Conservation (phyloP, 2,329 filamentous ascomycete species). For the Colletotrichum chrysophilum region DNA sequence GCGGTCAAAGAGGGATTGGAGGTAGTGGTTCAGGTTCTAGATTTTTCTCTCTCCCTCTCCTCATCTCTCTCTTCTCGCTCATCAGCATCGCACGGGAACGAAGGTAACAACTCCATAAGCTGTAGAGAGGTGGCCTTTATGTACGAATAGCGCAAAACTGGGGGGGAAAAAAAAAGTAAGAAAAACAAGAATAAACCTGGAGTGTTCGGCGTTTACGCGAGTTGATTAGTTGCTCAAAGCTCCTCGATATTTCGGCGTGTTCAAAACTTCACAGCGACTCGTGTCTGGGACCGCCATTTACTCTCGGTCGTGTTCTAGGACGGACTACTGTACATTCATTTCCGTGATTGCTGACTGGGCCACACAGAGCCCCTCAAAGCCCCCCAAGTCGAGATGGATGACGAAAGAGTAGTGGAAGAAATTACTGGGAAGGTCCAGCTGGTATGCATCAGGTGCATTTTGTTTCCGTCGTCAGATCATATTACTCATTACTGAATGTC, state of each 20-base stretch:
- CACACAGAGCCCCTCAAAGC: not conserved
- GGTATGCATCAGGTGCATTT: not conserved
- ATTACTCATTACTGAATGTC: not conserved
- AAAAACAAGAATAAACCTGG: constrained; percentile 1
- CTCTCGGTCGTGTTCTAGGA: not conserved
- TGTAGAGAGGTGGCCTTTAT: not conserved
- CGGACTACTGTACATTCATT: not conserved
- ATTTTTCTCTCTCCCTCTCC: not conserved
- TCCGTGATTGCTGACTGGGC: not conserved
- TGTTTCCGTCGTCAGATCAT: not conserved
- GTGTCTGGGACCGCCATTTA: not conserved
- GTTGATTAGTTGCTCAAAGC: not conserved
- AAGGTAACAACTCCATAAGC: not conserved
- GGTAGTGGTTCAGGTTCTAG: constrained; percentile 15
- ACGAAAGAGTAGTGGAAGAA: not conserved
- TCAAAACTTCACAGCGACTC: not conserved
- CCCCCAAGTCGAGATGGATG: not conserved
- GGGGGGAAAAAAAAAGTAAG: not conserved
- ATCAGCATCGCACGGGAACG: not conserved
- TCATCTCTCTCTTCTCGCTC: not conserved
- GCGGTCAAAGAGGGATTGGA: constrained; percentile 13
- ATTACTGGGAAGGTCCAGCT: not conserved
- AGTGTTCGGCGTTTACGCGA: constrained; percentile 1
- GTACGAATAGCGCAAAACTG: constrained; percentile 7
- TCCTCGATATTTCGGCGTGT: not conserved